These are phyloP conservation scores for Fusarium oxysporum DNA, from an alignment of 2,329 filamentous ascomycete species.

Conservation along the genomic window DNA sequence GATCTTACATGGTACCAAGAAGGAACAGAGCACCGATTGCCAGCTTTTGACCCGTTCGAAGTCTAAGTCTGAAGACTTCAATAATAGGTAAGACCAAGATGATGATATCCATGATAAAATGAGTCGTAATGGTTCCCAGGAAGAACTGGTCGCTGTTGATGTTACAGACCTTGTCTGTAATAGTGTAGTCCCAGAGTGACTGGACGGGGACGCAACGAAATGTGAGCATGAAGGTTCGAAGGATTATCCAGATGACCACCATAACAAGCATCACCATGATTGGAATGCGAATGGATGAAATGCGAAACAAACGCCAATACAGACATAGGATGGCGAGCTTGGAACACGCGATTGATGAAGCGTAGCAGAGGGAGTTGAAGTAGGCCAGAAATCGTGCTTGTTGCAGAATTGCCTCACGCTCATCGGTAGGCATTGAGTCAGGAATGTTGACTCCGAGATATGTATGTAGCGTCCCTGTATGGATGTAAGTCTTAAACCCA, in stretches of 20 bases:
- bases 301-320: constrained; percentile 48
- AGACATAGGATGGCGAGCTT: constrained; percentile 48
- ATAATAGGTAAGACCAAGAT: constrained; percentile 48
- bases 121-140: constrained; percentile 47
- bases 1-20: constrained; percentile 11
- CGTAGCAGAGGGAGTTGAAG: constrained; percentile 38
- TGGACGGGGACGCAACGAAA: constrained; percentile 51
- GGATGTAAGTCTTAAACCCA: background rate
- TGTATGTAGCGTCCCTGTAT: constrained; percentile 34
- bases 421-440: background rate
- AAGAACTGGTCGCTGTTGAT: constrained; percentile 49
- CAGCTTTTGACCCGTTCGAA: constrained; percentile 1
- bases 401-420: constrained; percentile 19
- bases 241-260: constrained; percentile 43
- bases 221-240: constrained; percentile 48
- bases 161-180: constrained; percentile 43
- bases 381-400: constrained; percentile 30
- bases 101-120: constrained; percentile 48
- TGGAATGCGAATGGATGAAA: constrained; percentile 43
- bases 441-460: constrained; percentile 36
- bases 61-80: constrained; percentile 1
- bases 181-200: constrained; percentile 49
- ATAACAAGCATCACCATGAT: constrained; percentile 43
- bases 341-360: constrained; percentile 42
- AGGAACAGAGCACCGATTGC: constrained; percentile 9